A percentile compares a stretch with the other conserved stretches of the same genome.
Evolutionary conservation across 345 rosid species (phyloP).

Genomic region (Linum tenue): DNA sequence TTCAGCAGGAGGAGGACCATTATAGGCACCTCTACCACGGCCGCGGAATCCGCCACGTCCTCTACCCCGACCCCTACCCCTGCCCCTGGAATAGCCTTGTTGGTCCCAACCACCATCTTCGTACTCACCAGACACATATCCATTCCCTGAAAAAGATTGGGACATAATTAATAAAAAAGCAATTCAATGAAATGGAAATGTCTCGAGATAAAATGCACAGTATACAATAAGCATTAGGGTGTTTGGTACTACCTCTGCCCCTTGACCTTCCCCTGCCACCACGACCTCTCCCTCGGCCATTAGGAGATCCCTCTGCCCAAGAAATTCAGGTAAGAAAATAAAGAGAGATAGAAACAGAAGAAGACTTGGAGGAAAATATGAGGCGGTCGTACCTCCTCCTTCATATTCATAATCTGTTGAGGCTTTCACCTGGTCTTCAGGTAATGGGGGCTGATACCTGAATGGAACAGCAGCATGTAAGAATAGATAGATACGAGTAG

Average conservation of each 20-base stretch:
- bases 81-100: slow-evolving; percentile 58
- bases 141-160: slow-evolving; percentile 46
- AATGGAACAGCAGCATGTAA: slow-evolving; percentile 4
- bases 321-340: background rate
- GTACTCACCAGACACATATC: slow-evolving; percentile 48
- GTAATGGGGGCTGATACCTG: slow-evolving; percentile 75
- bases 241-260: slow-evolving; percentile 27
- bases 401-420: slow-evolving; percentile 44
- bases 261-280: slow-evolving; percentile 57
- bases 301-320: slow-evolving; percentile 61
- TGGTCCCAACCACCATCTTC: slow-evolving; percentile 77
- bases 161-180: background rate
- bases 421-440: slow-evolving; percentile 54
- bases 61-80: slow-evolving; percentile 89
- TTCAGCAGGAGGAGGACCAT: slow-evolving; percentile 39
- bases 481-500: background rate
- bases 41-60: slow-evolving; percentile 56
- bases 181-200: background rate
- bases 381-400: slow-evolving; percentile 49
- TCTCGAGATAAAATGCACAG: background rate
- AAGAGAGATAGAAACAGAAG: background rate
- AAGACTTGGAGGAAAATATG: background rate
- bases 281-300: slow-evolving; percentile 57
- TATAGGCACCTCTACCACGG: slow-evolving; percentile 79
- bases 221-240: background rate